Conservation (phyloP, 1,139 yeast species). For the Yamadazyma blattariae region DNA sequence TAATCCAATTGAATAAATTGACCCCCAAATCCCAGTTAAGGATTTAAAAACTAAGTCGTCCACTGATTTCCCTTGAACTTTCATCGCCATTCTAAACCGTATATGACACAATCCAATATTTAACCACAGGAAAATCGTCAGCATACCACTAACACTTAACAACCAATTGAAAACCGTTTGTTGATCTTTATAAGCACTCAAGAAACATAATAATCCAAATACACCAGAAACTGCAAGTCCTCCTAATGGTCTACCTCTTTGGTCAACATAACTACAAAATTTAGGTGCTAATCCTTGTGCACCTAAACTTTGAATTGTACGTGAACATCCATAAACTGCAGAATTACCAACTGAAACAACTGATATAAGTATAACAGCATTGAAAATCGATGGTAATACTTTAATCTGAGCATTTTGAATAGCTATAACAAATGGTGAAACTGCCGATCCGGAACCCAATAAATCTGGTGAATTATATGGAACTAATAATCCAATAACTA, state of each 20-base stretch:
- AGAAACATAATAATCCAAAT: slow-evolving; percentile 39
- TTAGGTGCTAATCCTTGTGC: slow-evolving; percentile 42
- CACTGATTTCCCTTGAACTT: slow-evolving; percentile 24
- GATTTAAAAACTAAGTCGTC: slow-evolving; percentile 29
- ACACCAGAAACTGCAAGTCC: slow-evolving; percentile 33
- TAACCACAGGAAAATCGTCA: slow-evolving; percentile 43
- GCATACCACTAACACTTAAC: slow-evolving; percentile 39
- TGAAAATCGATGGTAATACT: slow-evolving; percentile 43
- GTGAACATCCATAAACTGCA: slow-evolving; percentile 43
- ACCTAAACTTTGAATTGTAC: slow-evolving; percentile 40
- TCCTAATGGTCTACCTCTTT: slow-evolving; percentile 40
- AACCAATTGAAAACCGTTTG: slow-evolving; percentile 40
- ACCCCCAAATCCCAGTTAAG: slow-evolving; percentile 31
- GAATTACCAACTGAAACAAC: slow-evolving; percentile 44
- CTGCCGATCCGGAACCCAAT: slow-evolving; percentile 27
- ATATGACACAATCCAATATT: slow-evolving; percentile 36
- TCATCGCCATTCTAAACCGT: slow-evolving; percentile 38
- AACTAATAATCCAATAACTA: slow-evolving; percentile 37
- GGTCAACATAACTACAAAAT: slow-evolving; percentile 34
- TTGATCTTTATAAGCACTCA: slow-evolving; percentile 37
- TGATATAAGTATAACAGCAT: slow-evolving; percentile 40
- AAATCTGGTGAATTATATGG: slow-evolving; percentile 31
- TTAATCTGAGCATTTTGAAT: slow-evolving; percentile 50
- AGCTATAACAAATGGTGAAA: slow-evolving; percentile 61
- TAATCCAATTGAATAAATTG: slow-evolving; percentile 30